Evolutionary conservation across 2,329 filamentous ascomycete species (phyloP), one percentile per base, ranked within the genome.

Genomic region (Alternaria viburni): DNA sequence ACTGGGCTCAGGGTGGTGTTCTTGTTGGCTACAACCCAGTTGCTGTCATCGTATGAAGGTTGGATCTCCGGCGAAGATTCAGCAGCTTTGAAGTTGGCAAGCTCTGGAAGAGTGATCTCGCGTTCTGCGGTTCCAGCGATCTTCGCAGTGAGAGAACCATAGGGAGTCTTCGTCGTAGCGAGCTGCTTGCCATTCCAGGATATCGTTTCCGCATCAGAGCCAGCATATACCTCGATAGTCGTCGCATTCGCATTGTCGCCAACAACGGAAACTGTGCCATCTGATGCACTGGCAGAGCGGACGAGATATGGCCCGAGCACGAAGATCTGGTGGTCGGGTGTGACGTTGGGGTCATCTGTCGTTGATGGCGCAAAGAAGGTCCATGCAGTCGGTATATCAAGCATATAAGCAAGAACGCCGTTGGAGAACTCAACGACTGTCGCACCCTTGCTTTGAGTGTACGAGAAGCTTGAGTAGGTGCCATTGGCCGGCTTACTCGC

Each of bases 311-410:
- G 74, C 8, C 75, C 74, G 10, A 74, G 21, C 21, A 74, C 70
- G 36, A 77, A 76, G 3, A 74, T 79, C 36, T 87, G 85, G 64
- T 86, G 72, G 54, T 82, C 68, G 0, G 84, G 79, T 2, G 75
- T 73, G 0, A 83, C 81, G 44, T 81, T 74, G 0, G 86, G 86
- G 58, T 84, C 78, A 1, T 68, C 70, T 0, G 82, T 83, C 8
- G 87, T 77, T 1, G 83, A 78, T 4, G 86, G 83, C 2, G 86
- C 86, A 78, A 85, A 88, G 71, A 88, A 86, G 6, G 83, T 84
- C 83, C 85, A 88, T 1, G 85, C 87, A 0, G 85, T 83, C 11
- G 81, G 73, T 21, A 83, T 81, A 46, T 88, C 86, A 5, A 88
- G 79, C 6, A 89, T 78, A 59, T 87, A 86, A 5, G 85, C 77